Base-by-base conservation (phyloP, 140 eudicot species). In the Flaveria floridana region DNA sequence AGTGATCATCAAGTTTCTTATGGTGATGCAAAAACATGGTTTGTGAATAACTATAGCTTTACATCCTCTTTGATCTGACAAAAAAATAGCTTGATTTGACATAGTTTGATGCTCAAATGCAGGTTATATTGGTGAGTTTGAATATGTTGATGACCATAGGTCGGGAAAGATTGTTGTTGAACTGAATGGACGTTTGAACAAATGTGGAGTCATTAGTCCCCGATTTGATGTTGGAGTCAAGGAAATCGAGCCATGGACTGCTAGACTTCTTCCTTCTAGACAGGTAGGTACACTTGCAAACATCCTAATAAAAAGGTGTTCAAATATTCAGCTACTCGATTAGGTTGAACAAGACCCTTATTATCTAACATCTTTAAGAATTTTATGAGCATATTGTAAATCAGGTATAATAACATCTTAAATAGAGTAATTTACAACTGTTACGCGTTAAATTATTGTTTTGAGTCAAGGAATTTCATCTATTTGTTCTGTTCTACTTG, bases 121-220 rank as follows among this genome's bases (percentile, higher is more conserved):
- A 76, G 80, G 80, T 63, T 76, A 76, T 52, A 76, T 76, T 65
- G 80, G 80, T 51, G 80, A 76, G 53, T 76, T 76, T 30, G 80
- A 76, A 37, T 76, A 28, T 52, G 80, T 76, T 30, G 80, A 76
- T 76, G 80, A 76, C 28, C 80, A 65, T 50, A 65, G 73, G 9
- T 76, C 80, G 1, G 73, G 80, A 47, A 75, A 75, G 64, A 75
- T 75, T 63, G 79, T 75, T 64, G 79, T 75, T 11, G 79, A 75
- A 64, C 20, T 75, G 52, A 75, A 75, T 47, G 79, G 79, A 11
- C 79, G 79, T 16, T 75, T 75, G 79, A 75, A 75, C 72, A 75
- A 75, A 48, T 75, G 79, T 75, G 79, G 79, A 10, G 79, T 75
- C 79, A 74, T 74, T 44, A 73, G 77, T 58, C 77, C 77, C 6